These are phyloP conservation scores for Ehretia macrophylla DNA, from an alignment of 257 asterid species.

Conservation along the genomic window DNA sequence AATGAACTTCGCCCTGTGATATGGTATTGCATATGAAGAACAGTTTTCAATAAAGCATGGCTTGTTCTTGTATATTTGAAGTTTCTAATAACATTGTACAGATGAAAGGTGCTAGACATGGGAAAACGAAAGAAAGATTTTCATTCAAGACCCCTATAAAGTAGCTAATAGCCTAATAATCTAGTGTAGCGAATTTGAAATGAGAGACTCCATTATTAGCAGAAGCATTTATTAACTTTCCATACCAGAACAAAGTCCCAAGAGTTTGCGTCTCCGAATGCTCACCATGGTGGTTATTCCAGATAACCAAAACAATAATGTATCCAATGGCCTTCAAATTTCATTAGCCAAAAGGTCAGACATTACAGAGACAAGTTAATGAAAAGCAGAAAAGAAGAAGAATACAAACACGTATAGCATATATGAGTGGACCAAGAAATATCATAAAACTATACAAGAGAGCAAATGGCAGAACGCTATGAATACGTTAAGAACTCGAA, in stretches of 20 bases:
- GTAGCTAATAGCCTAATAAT: neutral
- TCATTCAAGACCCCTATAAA: neutral
- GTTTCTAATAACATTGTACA: neutral
- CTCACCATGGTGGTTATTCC: slow-evolving; percentile 72
- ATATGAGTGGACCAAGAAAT: neutral
- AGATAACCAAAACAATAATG: slow-evolving; percentile 14
- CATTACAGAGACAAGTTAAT: neutral
- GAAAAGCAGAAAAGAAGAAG: neutral
- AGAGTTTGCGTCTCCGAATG: slow-evolving; percentile 73
- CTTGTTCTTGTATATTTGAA: neutral
- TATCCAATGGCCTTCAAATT: slow-evolving; percentile 7
- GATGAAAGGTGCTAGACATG: too few species aligned
- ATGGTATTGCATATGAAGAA: slow-evolving; percentile 10
- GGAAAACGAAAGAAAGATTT: neutral
- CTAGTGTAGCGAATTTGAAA: neutral
- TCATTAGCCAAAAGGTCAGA: neutral
- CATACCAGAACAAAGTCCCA: slow-evolving; percentile 70
- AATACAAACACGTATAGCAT: neutral
- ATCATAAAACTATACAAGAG: neutral
- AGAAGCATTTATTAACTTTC: neutral
- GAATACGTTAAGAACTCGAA: neutral
- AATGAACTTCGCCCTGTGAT: slow-evolving; percentile 40
- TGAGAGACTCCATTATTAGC: neutral
- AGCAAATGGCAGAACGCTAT: neutral
- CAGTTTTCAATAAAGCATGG: neutral